These are phyloP conservation scores for Geotrichum candidum DNA, from an alignment of 1,139 yeast genomes.

Conservation along the genomic window DNA sequence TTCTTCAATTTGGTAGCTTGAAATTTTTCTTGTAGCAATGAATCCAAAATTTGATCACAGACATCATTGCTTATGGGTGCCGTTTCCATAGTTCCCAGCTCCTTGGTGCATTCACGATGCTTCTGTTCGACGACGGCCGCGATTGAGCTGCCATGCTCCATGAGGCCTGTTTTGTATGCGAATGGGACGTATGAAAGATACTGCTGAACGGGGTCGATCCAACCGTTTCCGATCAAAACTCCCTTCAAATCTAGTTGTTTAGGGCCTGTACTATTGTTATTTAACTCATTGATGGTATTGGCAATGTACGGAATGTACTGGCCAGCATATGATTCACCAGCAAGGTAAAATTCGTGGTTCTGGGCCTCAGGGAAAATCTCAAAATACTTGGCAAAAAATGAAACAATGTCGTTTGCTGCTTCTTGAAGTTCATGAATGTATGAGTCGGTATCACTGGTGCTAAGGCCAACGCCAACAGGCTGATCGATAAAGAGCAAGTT, in stretches of 20 bases:
- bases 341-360: constrained; percentile 61
- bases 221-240: constrained; percentile 86
- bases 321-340: constrained; percentile 70
- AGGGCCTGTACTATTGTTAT: constrained; percentile 32
- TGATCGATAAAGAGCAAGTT: constrained; percentile 86
- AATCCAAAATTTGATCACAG: constrained; percentile 31
- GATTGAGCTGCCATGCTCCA: constrained; percentile 35
- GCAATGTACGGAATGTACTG: constrained; percentile 92
- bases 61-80: constrained; percentile 25
- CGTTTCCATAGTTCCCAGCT: constrained; percentile 27
- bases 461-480: constrained; percentile 92
- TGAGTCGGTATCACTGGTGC: constrained; percentile 45
- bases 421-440: constrained; percentile 56
- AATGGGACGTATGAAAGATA: constrained; percentile 77
- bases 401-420: constrained; percentile 52
- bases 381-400: constrained; percentile 62
- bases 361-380: constrained; percentile 68
- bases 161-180: constrained; percentile 53
- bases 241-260: constrained; percentile 49
- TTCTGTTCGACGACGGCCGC: constrained; percentile 31
- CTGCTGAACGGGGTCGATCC: constrained; percentile 89
- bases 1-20: constrained; percentile 20
- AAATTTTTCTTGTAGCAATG: constrained; percentile 22
- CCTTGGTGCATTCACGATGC: constrained; percentile 31
- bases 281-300: constrained; percentile 48